phyloP scores from a whole-genome alignment of 768 basidiomycete genomes.

The Suillus ampliporus region DNA sequence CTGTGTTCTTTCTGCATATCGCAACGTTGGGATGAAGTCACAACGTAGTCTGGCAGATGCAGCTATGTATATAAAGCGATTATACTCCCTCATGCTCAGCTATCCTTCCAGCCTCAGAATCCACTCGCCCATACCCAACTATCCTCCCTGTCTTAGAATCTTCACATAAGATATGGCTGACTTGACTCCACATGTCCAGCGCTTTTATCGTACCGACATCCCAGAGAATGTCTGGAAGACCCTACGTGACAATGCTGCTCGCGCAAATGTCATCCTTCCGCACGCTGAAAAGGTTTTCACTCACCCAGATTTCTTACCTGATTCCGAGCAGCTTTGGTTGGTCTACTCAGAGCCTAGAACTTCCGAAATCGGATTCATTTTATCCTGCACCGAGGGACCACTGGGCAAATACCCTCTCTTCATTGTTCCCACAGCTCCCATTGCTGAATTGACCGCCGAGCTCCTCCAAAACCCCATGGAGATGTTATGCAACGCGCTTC shows the following conservation, averaged over 20 bases:
- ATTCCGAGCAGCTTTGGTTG: conserved; percentile 50
- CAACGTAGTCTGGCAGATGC: background rate
- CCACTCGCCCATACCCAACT: conserved; percentile 14
- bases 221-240: conserved; percentile 33
- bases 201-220: conserved; percentile 27
- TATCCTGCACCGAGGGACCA: conserved; percentile 52
- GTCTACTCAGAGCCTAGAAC: conserved; percentile 45
- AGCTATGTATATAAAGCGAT: conserved; percentile 2
- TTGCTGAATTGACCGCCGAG: conserved; percentile 30
- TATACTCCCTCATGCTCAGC: conserved; percentile 14
- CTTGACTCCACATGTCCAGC: conserved; percentile 6
- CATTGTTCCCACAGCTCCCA: conserved; percentile 44
- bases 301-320: conserved; percentile 28
- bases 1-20: background rate
- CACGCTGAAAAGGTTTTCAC: conserved; percentile 51
- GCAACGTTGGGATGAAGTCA: background rate
- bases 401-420: conserved; percentile 58
- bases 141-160: conserved; percentile 24
- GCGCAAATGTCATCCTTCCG: conserved; percentile 56
- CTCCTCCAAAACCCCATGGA: conserved; percentile 45
- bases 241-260: conserved; percentile 33
- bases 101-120: background rate
- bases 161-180: conserved; percentile 22
- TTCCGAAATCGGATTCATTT: conserved; percentile 46
- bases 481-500: conserved; percentile 41